Evolutionary conservation across 306 rosid genomes (phyloP).

Genomic region (Acacia crassicarpa): DNA sequence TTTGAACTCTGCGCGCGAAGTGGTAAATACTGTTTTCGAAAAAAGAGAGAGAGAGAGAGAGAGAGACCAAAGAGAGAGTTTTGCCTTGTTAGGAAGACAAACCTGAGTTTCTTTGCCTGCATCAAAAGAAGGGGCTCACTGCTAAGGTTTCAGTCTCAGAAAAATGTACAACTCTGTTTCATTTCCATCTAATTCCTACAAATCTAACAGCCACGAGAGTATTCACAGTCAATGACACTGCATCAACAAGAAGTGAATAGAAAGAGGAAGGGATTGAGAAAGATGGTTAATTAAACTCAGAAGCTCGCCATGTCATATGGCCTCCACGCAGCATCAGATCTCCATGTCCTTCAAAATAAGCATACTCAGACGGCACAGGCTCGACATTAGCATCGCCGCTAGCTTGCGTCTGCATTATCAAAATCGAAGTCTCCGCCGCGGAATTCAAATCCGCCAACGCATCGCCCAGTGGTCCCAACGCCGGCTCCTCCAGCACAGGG

Average conservation of each 20-base stretch:
- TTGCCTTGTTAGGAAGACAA: background rate
- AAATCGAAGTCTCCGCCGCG: constrained; percentile 36
- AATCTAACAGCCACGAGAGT: background rate
- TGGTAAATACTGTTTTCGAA: no score
- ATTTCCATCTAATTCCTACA: background rate
- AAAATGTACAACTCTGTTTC: background rate
- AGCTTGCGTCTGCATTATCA: constrained; percentile 35
- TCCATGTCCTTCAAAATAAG: constrained; percentile 5
- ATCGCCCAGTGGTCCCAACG: constrained; percentile 49
- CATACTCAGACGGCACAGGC: background rate
- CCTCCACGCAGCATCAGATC: constrained; percentile 10
- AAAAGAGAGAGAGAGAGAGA: no score
- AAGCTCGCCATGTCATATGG: constrained; percentile 7
- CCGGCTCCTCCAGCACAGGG: constrained; percentile 44
- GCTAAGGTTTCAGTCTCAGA: background rate
- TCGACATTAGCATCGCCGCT: background rate
- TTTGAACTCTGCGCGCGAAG: no score
- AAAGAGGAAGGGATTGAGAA: no score
- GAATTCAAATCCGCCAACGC: constrained; percentile 47
- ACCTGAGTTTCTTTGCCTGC: background rate
- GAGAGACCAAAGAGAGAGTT: no score
- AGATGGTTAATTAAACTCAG: background rate
- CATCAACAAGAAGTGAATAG: background rate
- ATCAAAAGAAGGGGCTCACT: background rate
- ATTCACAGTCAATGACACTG: background rate